These are phyloP conservation scores for Dryas drummondii DNA, from an alignment of 306 rosid genomes.

Conservation along the genomic window DNA sequence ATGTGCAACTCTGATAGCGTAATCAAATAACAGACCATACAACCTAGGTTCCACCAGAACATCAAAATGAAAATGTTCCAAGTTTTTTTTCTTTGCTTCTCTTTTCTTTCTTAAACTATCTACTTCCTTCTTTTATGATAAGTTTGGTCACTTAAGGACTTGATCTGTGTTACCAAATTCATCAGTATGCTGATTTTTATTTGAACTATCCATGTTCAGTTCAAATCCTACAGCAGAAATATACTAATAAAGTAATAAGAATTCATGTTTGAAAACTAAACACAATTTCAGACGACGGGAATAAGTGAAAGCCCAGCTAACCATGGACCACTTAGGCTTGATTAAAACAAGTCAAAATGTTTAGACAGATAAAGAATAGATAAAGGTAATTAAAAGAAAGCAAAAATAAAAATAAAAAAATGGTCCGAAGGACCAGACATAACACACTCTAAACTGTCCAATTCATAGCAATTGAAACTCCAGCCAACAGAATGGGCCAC, in stretches of 20 bases:
- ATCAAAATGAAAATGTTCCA: neutral
- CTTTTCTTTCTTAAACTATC: neutral
- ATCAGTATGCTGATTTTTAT: neutral
- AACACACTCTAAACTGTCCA: neutral
- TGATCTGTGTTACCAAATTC: neutral
- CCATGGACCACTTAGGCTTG: neutral
- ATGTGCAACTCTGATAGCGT: neutral
- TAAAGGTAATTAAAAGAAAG: neutral
- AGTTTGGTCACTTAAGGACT: neutral
- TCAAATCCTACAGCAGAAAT: neutral
- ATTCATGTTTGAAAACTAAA: neutral
- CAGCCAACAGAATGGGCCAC: constrained; percentile 12
- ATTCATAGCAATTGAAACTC: neutral
- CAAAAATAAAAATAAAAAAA: neutral
- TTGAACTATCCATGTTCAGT: neutral
- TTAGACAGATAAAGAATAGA: neutral
- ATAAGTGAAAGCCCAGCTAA: neutral
- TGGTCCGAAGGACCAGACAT: neutral
- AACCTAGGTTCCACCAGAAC: neutral
- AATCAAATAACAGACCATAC: neutral
- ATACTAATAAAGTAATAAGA: neutral
- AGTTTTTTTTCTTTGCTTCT: neutral
- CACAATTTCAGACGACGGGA: neutral
- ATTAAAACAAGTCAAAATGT: neutral
- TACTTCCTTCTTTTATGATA: neutral